Percentiles rank a stretch among this genome's conserved stretches.
phyloP scores from a whole-genome alignment of 345 rosid genomes.

The Hibiscus trionum region DNA sequence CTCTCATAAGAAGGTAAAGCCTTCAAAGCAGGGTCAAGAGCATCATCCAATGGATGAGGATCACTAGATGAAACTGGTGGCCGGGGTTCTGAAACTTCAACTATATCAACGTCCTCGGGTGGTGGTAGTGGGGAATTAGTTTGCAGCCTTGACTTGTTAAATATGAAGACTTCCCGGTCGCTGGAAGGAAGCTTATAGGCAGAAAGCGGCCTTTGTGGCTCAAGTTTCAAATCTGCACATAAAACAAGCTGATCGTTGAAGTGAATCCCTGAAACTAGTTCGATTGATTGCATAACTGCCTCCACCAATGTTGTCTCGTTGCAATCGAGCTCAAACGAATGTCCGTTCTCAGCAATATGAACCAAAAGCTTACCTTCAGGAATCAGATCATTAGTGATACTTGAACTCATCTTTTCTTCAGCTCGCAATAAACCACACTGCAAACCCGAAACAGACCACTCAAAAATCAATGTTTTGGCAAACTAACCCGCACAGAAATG shows the following conservation, averaged over 20 bases:
- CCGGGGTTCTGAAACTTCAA: conserved; percentile 51
- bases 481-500: conserved; percentile 9
- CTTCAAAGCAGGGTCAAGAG: conserved; percentile 85
- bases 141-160: conserved; percentile 69
- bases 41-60: conserved; percentile 82
- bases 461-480: conserved; percentile 9
- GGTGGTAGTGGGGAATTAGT: conserved; percentile 52
- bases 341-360: conserved; percentile 87
- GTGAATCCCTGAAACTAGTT: conserved; percentile 47
- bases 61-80: conserved; percentile 37
- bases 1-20: conserved; percentile 90
- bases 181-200: conserved; percentile 67
- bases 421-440: conserved; percentile 13
- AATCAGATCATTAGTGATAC: conserved; percentile 41
- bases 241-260: conserved; percentile 80
- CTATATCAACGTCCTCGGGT: conserved; percentile 47
- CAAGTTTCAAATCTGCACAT: conserved; percentile 73
- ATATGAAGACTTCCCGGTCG: conserved; percentile 67
- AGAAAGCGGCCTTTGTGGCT: conserved; percentile 65
- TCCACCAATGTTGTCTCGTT: conserved; percentile 60
- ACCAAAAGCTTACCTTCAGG: conserved; percentile 66
- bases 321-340: conserved; percentile 61
- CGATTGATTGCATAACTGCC: conserved; percentile 58
- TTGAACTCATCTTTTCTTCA: conserved; percentile 56
- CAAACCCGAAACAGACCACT: conserved; percentile 14